Evolutionary conservation across 352 stramenopile species (phyloP), one percentile per base, ranked within the genome.

Genomic region (Thraustochytrium striatum): DNA sequence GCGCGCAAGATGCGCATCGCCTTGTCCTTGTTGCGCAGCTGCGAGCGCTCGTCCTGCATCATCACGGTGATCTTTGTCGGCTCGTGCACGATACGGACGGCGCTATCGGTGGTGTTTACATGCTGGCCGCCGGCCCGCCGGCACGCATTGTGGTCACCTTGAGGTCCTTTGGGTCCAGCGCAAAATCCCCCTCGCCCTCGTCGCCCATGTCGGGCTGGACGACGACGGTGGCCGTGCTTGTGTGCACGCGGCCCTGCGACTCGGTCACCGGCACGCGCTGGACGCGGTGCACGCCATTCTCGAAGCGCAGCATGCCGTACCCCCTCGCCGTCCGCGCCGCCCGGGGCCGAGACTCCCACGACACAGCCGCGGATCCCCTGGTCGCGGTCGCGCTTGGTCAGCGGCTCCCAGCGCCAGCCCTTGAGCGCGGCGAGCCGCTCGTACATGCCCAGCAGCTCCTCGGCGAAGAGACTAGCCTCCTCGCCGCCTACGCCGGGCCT

Each of bases 91-190:
- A 98, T 89, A 73, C 97, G 93, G 39, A 98, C 93, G 11, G 94
- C 95, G 62, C 92, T 97, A 83, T 98, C 95, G 11, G 94, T 98
- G 75, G 97, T 99, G 88, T 99, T 99, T 21, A 98, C 96, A 85
- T 99, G 97, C 87, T 99, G 96, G 0, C 93, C 95, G 57, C 96
- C 96, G 43, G 93, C 93, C 55, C 96, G 95, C 65, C 96, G n/a
- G 92, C 94, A 33, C 95, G 88, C 84, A 97, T 98, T n/a, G 96
- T 96, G 55, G 95, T 91, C 72, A 99, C 95, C 81, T 96, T 92
- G 58, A 99, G 88, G 82, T 99, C 96, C 81, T 97, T 97, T 16
- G 87, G 80, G 32, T 84, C 86, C 78, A 96, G 93, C 70, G 96
- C 90, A 1, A 98, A 87, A 86, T 95, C 81, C 1, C 87, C 65